Conservation (phyloP, 1,139 yeast genomes). For the Taphrina wiesneri region DNA sequence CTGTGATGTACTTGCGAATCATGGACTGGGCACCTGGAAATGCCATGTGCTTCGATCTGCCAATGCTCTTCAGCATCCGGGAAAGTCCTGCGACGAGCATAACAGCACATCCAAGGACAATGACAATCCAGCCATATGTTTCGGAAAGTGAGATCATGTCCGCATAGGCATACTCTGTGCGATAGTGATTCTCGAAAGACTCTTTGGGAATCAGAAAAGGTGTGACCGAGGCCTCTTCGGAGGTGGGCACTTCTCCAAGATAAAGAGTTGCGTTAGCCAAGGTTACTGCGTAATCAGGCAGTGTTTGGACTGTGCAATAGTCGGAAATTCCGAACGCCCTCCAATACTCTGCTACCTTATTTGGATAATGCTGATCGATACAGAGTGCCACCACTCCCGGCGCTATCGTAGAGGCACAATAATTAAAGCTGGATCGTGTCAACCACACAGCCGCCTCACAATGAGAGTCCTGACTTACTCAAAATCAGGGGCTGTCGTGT, state of each 20-base stretch:
- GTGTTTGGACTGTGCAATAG: not conserved
- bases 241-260: not conserved
- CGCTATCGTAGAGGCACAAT: conserved; percentile 5
- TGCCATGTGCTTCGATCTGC: not conserved
- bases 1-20: conserved; percentile 30
- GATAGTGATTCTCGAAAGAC: not conserved
- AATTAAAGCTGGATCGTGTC: not conserved
- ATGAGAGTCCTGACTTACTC: not conserved
- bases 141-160: conserved; percentile 6
- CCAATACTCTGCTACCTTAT: not conserved
- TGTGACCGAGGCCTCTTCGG: not conserved
- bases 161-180: not conserved
- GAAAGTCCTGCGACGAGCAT: not conserved
- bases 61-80: not conserved
- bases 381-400: conserved; percentile 12
- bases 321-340: not conserved
- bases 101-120: conserved; percentile 1
- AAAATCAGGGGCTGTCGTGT: not conserved
- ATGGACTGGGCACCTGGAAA: not conserved
- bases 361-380: not conserved
- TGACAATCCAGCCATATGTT: conserved; percentile 11
- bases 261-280: conserved; percentile 4
- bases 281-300: conserved; percentile 4
- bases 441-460: not conserved
- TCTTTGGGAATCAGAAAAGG: conserved; percentile 6